Evolutionary conservation across 2,329 filamentous ascomycete species (phyloP).

Genomic region (Neonectria magnoliae): DNA sequence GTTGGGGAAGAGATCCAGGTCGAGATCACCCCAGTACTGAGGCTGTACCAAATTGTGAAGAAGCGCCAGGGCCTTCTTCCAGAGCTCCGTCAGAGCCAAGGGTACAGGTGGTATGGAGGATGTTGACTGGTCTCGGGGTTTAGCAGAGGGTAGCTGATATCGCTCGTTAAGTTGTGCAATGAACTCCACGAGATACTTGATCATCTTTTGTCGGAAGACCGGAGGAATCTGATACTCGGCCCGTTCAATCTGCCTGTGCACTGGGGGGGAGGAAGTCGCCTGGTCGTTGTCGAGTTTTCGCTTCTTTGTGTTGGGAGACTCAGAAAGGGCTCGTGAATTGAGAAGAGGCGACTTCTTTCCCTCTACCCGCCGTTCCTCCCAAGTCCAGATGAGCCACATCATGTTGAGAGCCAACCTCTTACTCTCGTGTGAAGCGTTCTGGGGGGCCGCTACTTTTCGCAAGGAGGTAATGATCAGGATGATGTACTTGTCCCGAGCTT

Average conservation of each 20-base stretch:
- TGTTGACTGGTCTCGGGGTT: conserved; percentile 64
- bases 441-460: conserved; percentile 84
- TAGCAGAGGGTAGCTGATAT: conserved; percentile 78
- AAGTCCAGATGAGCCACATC: conserved; percentile 89
- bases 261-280: conserved; percentile 64
- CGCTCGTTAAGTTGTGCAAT: conserved; percentile 90
- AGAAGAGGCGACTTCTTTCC: conserved; percentile 55
- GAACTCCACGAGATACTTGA: conserved; percentile 96
- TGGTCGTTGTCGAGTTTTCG: conserved; percentile 76
- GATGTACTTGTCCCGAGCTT: conserved; percentile 90
- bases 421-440: conserved; percentile 87
- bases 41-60: conserved; percentile 87
- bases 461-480: conserved; percentile 89
- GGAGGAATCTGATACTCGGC: conserved; percentile 75
- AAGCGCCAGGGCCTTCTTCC: conserved; percentile 84
- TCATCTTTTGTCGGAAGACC: conserved; percentile 77
- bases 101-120: conserved; percentile 58
- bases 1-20: conserved; percentile 90
- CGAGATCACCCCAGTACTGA: conserved; percentile 90
- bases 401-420: conserved; percentile 92
- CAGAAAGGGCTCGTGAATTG: conserved; percentile 57
- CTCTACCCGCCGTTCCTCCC: conserved; percentile 86
- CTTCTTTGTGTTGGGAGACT: conserved; percentile 80
- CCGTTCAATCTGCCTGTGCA: conserved; percentile 60
- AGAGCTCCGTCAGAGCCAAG: conserved; percentile 76